These are phyloP conservation scores for Cystobasidium onofrii DNA, from an alignment of 768 basidiomycete genomes.

Conservation along the genomic window DNA sequence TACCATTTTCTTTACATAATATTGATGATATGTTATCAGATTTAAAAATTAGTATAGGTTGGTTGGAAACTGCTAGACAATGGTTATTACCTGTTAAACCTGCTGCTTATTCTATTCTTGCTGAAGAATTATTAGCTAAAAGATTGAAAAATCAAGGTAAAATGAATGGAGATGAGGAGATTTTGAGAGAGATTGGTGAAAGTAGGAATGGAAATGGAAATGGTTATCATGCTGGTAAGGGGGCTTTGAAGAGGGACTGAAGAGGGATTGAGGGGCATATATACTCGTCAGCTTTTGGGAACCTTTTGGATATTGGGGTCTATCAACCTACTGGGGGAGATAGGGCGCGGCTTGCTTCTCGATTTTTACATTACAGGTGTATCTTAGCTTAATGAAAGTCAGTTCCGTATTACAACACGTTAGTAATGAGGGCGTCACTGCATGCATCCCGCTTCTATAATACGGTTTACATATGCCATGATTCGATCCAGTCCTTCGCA, in stretches of 20 bases:
- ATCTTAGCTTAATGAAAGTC: too few species aligned
- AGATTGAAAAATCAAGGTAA: constrained; percentile 9
- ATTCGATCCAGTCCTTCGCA: too few species aligned
- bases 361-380: too few species aligned
- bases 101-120: neutral
- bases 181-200: neutral
- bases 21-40: constrained; percentile 31
- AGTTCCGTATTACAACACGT: too few species aligned
- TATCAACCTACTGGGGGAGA: too few species aligned
- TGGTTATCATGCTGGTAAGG: neutral
- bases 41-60: constrained; percentile 12
- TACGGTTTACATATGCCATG: too few species aligned
- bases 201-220: neutral
- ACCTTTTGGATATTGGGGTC: too few species aligned
- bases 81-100: constrained; percentile 29
- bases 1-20: constrained; percentile 31
- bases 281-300: too few species aligned
- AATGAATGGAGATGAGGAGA: neutral
- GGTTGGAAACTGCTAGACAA: constrained; percentile 16
- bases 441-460: too few species aligned
- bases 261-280: neutral
- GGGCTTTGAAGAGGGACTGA: neutral
- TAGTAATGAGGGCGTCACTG: too few species aligned
- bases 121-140: neutral
- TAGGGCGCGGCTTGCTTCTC: too few species aligned